Evolutionary conservation across 768 basidiomycete genomes (phyloP), one percentile per base, ranked within the genome.

Genomic region (Suillus plorans): DNA sequence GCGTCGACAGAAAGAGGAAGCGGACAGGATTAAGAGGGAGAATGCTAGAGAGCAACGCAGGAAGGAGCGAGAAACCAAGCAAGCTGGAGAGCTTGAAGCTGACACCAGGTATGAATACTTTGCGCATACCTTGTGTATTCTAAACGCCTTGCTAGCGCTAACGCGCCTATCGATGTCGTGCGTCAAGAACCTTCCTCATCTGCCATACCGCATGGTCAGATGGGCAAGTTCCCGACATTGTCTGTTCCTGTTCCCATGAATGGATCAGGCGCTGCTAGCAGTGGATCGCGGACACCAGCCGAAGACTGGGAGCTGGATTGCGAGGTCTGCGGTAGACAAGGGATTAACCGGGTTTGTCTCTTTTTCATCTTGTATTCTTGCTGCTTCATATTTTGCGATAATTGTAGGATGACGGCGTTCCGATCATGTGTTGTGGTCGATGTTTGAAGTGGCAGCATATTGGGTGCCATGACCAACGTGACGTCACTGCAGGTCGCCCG

Each of bases 371-470:
- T 60, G n/a, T 47, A 14, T 47, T 47, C n/a, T 44, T n/a, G 25
- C 45, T 25, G 45, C 12, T 69, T 49, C 47, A 70, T 57, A 49
- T 56, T 67, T 68, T 61, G 49, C 36, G 37, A 44, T 63, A 13
- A 47, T 42, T 45, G 12, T 66, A 95, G 94, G 92, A 95, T 66
- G 93, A 94, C 66, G 90, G 88, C 13, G 79, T 81, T 13, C 87
- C 91, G 4, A 83, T 97, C 78, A 85, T 94, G 72, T 93, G 86
- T 44, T 97, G 95, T 71, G 92, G 91, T 28, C 73, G 77, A 36
- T 97, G 95, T 75, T 84, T 82, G 16, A 87, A 87, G 74, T 97
- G 95, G 95, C 95, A 97, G 70, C 95, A 97, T 70, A 92, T 92
- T 41, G 73, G 80, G 25, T 97, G 95, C 70, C 93, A 96, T 71